Percentiles rank a stretch among this genome's conserved stretches.
These are phyloP conservation scores for Brassica juncea DNA, from an alignment of 345 rosid genomes.

Conservation along the genomic window DNA sequence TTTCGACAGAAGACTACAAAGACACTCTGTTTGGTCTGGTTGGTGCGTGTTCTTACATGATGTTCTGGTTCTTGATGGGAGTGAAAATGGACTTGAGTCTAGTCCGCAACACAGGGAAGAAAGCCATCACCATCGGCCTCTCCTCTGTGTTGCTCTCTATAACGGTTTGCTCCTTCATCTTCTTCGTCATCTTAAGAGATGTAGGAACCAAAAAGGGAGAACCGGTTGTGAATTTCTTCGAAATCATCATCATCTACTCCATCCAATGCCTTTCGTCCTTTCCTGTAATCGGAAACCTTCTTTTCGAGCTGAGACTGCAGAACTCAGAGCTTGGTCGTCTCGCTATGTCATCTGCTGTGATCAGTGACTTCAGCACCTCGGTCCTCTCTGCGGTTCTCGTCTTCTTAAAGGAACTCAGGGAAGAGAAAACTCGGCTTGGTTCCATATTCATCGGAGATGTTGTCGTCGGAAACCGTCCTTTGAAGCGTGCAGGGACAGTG, in stretches of 20 bases:
- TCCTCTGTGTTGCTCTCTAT: conserved; percentile 41
- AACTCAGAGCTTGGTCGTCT: conserved; percentile 59
- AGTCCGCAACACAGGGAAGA: conserved; percentile 34
- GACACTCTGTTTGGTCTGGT: conserved; percentile 40
- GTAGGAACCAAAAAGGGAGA: conserved; percentile 24
- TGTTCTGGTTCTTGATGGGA: conserved; percentile 56
- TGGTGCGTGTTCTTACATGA: conserved; percentile 43
- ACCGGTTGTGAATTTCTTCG: background rate
- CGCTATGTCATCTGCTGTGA: conserved; percentile 49
- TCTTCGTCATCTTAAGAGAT: conserved; percentile 20
- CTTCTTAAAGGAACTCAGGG: conserved; percentile 31
- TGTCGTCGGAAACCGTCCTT: conserved; percentile 24
- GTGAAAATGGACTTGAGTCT: conserved; percentile 54
- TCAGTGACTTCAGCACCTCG: conserved; percentile 38
- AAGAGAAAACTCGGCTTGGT: conserved; percentile 33
- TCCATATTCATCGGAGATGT: conserved; percentile 34
- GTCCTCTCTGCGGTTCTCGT: conserved; percentile 16
- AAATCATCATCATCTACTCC: conserved; percentile 22
- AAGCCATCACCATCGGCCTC: conserved; percentile 37
- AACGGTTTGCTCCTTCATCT: conserved; percentile 28
- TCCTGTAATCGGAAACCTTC: conserved; percentile 48
- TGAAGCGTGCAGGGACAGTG: conserved; percentile 24
- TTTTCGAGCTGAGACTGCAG: conserved; percentile 50
- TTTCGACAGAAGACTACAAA: conserved; percentile 28
- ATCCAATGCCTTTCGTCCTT: conserved; percentile 43